Percentiles rank a stretch among this genome's conserved stretches.
Conservation (phyloP, 1,284 basidiomycete species). For the Tilletia horrida region DNA sequence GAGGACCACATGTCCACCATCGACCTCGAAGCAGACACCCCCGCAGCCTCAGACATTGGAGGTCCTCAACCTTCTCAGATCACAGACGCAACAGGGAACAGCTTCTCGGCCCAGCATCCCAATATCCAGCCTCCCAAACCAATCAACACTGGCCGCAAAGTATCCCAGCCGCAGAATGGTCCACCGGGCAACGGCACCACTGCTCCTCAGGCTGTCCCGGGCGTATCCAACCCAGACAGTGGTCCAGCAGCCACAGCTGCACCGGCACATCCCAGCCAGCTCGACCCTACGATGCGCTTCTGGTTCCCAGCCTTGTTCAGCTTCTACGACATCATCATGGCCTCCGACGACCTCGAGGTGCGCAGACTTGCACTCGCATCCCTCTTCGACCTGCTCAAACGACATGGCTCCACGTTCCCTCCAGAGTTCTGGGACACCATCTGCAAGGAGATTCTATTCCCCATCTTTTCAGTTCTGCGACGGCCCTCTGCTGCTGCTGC, state of each 20-base stretch:
- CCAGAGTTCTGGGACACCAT: slow-evolving; percentile 97
- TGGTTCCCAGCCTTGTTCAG: slow-evolving; percentile 96
- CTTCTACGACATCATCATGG: slow-evolving; percentile 99
- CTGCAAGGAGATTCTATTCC: slow-evolving; percentile 93
- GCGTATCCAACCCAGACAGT: neutral
- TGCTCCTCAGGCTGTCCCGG: neutral
- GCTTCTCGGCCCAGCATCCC: neutral
- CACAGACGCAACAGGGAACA: neutral
- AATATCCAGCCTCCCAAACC: neutral
- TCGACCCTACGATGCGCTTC: slow-evolving; percentile 59
- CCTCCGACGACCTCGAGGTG: slow-evolving; percentile 97
- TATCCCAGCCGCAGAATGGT: neutral
- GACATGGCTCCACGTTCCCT: slow-evolving; percentile 79
- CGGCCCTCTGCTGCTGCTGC: neutral
- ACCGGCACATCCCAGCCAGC: neutral
- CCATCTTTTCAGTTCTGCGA: slow-evolving; percentile 93
- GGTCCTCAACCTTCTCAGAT: neutral
- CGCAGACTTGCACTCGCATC: slow-evolving; percentile 82
- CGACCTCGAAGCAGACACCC: slow-evolving; percentile 14
- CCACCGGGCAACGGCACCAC: neutral
- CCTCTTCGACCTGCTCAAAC: slow-evolving; percentile 88
- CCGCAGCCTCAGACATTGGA: slow-evolving; percentile 8
- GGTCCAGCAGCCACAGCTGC: neutral
- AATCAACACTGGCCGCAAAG: neutral
- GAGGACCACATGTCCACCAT: slow-evolving; percentile 13